A percentile compares a stretch with the other conserved stretches of the same genome.
Evolutionary conservation across 495 filamentous ascomycete species (phyloP).

Genomic region (Aspergillus hancockii): DNA sequence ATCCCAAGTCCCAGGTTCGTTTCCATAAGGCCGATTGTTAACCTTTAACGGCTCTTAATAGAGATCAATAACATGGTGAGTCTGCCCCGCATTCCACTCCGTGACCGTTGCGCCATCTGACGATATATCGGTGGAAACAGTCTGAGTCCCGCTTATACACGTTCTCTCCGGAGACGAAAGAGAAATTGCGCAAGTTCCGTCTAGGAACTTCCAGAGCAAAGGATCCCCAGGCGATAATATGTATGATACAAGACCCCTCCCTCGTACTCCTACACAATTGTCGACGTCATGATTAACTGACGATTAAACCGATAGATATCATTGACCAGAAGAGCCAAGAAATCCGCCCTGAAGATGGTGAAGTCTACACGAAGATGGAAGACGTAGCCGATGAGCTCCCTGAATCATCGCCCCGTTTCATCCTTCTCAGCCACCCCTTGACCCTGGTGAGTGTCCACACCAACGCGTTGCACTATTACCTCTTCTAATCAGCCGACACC

Average conservation of each 20-base stretch:
- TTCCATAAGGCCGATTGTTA: not conserved
- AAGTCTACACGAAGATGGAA: slow-evolving; percentile 75
- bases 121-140: slow-evolving; percentile 7
- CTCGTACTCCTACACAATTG: not conserved
- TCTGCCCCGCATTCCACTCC: slow-evolving; percentile 1
- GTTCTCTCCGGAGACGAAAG: slow-evolving; percentile 84
- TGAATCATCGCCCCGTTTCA: slow-evolving; percentile 85
- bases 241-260: slow-evolving; percentile 57
- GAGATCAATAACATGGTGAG: slow-evolving; percentile 16
- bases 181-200: slow-evolving; percentile 88
- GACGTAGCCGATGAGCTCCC: slow-evolving; percentile 86
- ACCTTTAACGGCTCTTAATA: not conserved
- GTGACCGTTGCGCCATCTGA: slow-evolving; percentile 19
- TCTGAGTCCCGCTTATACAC: slow-evolving; percentile 88
- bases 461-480: not conserved
- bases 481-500: not conserved
- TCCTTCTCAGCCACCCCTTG: slow-evolving; percentile 86
- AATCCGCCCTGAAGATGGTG: slow-evolving; percentile 74
- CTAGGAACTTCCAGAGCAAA: slow-evolving; percentile 85
- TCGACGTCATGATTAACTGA: not conserved
- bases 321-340: slow-evolving; percentile 88
- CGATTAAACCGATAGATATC: slow-evolving; percentile 31
- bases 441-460: slow-evolving; percentile 61
- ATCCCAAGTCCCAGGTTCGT: no score
- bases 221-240: slow-evolving; percentile 87